phyloP scores from a whole-genome alignment of 2,329 filamentous ascomycete genomes.

The Colletotrichum coccodes region DNA sequence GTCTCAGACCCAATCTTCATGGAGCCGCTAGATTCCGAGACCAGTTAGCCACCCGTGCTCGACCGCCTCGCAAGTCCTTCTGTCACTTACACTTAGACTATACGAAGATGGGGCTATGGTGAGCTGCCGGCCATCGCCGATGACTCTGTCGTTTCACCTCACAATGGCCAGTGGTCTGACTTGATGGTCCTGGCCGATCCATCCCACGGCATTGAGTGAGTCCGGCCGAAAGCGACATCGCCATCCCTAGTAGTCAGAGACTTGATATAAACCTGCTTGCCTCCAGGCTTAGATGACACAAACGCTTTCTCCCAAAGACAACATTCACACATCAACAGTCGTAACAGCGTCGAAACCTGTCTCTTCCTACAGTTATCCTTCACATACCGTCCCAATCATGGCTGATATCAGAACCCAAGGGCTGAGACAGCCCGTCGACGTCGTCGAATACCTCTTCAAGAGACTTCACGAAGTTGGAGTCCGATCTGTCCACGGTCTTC shows the following conservation, averaged over 20 bases:
- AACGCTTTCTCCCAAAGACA: neutral
- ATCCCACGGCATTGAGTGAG: neutral
- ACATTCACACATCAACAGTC: neutral
- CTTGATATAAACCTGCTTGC: slow-evolving; percentile 17
- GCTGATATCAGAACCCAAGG: slow-evolving; percentile 52
- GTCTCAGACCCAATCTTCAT: neutral
- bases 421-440: slow-evolving; percentile 63
- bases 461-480: slow-evolving; percentile 73
- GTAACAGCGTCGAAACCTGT: neutral
- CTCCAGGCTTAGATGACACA: neutral
- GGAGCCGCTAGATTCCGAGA: neutral
- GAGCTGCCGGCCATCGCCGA: slow-evolving; percentile 11
- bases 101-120: neutral
- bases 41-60: neutral
- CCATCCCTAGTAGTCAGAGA: neutral
- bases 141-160: slow-evolving; percentile 1
- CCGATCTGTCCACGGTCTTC: slow-evolving; percentile 74
- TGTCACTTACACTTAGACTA: neutral
- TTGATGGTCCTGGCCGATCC: neutral
- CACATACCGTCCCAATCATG: slow-evolving; percentile 30
- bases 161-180: slow-evolving; percentile 18
- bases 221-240: neutral
- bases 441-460: slow-evolving; percentile 75
- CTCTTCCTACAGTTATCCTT: neutral
- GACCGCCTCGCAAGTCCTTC: neutral